Conservation (phyloP, 192 early-diverging fungal genomes). For the Podila verticillata region DNA sequence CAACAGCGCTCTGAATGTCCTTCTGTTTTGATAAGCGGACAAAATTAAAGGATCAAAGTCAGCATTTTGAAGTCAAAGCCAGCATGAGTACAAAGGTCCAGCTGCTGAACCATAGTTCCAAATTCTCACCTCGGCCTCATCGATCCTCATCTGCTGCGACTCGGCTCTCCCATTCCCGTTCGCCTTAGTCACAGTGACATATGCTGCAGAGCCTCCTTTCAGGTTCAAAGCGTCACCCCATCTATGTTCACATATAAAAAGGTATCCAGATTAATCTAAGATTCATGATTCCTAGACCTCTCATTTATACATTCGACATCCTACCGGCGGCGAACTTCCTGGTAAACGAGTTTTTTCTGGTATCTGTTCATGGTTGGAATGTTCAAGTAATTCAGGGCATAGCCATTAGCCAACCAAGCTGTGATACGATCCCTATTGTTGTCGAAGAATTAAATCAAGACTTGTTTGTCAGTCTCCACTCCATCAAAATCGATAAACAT, state of each 20-base stretch:
- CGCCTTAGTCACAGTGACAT: background rate
- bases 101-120: background rate
- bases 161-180: background rate
- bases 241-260: background rate
- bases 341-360: slow-evolving; percentile 25
- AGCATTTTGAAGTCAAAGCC: no score
- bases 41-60: background rate
- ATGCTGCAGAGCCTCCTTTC: background rate
- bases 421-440: slow-evolving; percentile 10
- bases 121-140: background rate
- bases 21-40: slow-evolving; percentile 3
- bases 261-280: no score
- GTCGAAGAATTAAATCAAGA: background rate
- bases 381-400: slow-evolving; percentile 27
- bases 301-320: no score
- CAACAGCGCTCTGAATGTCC: slow-evolving; percentile 21
- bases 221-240: background rate
- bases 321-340: slow-evolving; percentile 34
- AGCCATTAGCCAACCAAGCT: slow-evolving; percentile 15
- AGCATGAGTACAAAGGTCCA: background rate
- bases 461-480: background rate
- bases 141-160: background rate
- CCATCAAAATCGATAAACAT: background rate
- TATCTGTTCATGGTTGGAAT: slow-evolving; percentile 20
- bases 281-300: no score